Percentiles rank a stretch among this genome's conserved stretches.
phyloP scores from a whole-genome alignment of 179 eudicot species.

The Carnegiea gigantea region DNA sequence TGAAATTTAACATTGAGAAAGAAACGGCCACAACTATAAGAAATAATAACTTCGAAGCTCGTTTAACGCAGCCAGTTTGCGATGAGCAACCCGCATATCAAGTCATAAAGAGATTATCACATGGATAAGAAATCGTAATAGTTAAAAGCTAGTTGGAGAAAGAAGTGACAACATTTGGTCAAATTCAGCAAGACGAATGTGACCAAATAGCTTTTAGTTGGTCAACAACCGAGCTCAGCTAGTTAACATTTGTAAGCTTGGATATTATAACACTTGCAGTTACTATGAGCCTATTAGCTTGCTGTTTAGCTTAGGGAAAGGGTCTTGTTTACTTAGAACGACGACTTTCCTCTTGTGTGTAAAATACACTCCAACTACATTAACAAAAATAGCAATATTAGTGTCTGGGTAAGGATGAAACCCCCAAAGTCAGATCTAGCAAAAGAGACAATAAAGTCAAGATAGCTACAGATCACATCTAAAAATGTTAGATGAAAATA shows the following conservation, averaged over 20 bases:
- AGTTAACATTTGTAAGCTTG: neutral
- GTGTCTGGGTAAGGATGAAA: constrained; percentile 33
- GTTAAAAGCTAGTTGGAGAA: neutral
- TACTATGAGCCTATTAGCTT: constrained; percentile 66
- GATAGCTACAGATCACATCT: neutral
- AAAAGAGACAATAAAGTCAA: constrained; percentile 48
- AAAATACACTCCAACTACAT: constrained; percentile 62
- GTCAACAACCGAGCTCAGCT: neutral
- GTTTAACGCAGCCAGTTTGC: neutral
- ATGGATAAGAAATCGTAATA: neutral
- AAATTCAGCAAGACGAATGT: neutral
- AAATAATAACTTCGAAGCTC: neutral
- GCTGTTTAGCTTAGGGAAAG: constrained; percentile 81
- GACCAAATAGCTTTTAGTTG: neutral
- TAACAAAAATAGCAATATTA: too few species aligned
- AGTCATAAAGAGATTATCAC: neutral
- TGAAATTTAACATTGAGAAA: too few species aligned
- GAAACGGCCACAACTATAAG: neutral
- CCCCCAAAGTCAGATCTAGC: constrained; percentile 81
- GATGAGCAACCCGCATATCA: neutral
- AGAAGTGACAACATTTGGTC: neutral
- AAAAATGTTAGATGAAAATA: neutral
- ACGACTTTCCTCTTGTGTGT: constrained; percentile 94
- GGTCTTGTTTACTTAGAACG: constrained; percentile 93
- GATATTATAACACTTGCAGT: constrained; percentile 2